These are phyloP conservation scores for Barbatosphaeria neglecta DNA, from an alignment of 495 filamentous ascomycete genomes.

Conservation along the genomic window DNA sequence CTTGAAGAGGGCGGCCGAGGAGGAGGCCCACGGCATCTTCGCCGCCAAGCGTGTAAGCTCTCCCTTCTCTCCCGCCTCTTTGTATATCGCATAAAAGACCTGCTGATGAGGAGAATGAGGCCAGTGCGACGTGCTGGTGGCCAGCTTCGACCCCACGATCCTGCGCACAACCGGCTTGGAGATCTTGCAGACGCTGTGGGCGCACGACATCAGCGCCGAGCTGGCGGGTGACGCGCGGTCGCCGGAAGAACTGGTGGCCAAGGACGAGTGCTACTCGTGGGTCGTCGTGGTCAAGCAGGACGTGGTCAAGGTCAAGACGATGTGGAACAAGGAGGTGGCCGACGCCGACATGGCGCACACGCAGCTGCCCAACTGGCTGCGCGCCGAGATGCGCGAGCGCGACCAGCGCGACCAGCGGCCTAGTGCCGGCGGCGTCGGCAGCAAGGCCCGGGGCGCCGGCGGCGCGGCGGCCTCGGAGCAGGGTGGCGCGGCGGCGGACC, in stretches of 20 bases:
- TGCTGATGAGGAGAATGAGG: no score
- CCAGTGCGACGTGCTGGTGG: constrained; percentile 86
- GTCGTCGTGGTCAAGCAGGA: constrained; percentile 79
- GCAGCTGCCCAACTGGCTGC: constrained; percentile 72
- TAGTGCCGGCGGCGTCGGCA: constrained; percentile 22
- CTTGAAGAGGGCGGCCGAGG: constrained; percentile 50
- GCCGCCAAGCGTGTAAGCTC: constrained; percentile 45
- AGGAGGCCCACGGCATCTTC: constrained; percentile 46
- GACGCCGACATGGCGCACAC: constrained; percentile 66
- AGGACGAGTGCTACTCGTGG: constrained; percentile 70
- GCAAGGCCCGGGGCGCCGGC: constrained; percentile 8
- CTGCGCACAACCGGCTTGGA: constrained; percentile 67
- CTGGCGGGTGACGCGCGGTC: constrained; percentile 65
- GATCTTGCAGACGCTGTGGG: constrained; percentile 70
- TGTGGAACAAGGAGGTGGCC: constrained; percentile 55
- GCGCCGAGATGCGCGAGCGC: constrained; percentile 70
- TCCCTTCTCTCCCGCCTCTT: not conserved
- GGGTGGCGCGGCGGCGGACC: not conserved
- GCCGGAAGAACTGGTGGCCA: constrained; percentile 64
- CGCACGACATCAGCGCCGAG: constrained; percentile 79
- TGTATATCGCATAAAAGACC: not conserved
- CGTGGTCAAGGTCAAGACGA: constrained; percentile 61
- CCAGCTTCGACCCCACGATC: constrained; percentile 67
- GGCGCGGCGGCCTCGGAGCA: not conserved
- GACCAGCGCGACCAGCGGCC: constrained; percentile 48